Conservation (phyloP, 495 filamentous ascomycete species). For the Clohesyomyces aquaticus region DNA sequence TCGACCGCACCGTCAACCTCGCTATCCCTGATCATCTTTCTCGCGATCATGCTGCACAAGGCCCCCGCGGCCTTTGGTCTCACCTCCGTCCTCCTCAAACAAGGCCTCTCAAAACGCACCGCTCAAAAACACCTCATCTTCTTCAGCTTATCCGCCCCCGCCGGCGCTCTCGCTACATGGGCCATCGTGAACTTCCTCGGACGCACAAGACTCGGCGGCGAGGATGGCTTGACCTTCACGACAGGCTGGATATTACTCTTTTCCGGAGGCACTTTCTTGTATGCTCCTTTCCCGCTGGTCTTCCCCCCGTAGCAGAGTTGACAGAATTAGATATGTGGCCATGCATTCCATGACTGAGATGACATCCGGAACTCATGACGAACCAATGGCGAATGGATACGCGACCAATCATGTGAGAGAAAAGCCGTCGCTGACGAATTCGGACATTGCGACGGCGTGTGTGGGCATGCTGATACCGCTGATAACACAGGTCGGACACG, state of each 20-base stretch:
- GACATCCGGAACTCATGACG: slow-evolving; percentile 56
- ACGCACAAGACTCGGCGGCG: slow-evolving; percentile 48
- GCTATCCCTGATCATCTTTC: slow-evolving; percentile 84
- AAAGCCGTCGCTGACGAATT: slow-evolving; percentile 30
- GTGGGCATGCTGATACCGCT: slow-evolving; percentile 89
- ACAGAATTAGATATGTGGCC: slow-evolving; percentile 76
- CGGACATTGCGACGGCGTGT: slow-evolving; percentile 74
- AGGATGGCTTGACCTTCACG: slow-evolving; percentile 71
- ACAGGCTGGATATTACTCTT: slow-evolving; percentile 92
- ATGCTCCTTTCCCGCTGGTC: slow-evolving; percentile 47
- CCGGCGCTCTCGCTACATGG: slow-evolving; percentile 85
- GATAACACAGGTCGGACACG: slow-evolving; percentile 87
- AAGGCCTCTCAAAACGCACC: slow-evolving; percentile 82
- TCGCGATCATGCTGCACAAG: slow-evolving; percentile 97
- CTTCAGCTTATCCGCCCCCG: slow-evolving; percentile 88
- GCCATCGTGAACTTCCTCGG: slow-evolving; percentile 73
- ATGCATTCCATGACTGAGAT: slow-evolving; percentile 98
- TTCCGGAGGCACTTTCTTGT: slow-evolving; percentile 94
- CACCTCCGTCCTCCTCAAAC: slow-evolving; percentile 84
- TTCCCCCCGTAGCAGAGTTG: not conserved
- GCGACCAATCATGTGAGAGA: slow-evolving; percentile 50
- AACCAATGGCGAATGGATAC: slow-evolving; percentile 66
- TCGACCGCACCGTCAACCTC: slow-evolving; percentile 63
- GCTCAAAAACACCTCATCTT: slow-evolving; percentile 84
- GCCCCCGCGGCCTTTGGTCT: slow-evolving; percentile 95